phyloP scores from a whole-genome alignment of 768 basidiomycete species.

The Leccinum variicolor region DNA sequence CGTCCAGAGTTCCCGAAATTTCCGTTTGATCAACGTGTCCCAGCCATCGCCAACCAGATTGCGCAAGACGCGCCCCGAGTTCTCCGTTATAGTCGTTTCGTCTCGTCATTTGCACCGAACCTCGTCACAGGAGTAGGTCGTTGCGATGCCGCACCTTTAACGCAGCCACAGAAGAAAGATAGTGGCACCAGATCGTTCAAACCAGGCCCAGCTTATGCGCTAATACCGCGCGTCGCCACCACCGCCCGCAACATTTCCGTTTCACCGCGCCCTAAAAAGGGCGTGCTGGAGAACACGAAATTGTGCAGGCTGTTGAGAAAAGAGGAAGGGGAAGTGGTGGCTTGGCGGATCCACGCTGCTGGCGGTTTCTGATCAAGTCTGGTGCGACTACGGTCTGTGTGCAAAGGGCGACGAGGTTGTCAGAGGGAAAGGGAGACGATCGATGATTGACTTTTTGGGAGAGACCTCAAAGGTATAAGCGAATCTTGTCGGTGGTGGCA shows the following conservation, averaged over 20 bases:
- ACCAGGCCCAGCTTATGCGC: background rate
- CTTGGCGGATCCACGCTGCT: background rate
- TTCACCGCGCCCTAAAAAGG: constrained; percentile 14
- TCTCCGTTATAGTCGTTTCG: background rate
- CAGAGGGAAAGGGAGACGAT: background rate
- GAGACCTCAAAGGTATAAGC: background rate
- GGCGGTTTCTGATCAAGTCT: background rate
- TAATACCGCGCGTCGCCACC: background rate
- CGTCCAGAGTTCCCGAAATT: constrained; percentile 1
- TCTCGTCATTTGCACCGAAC: constrained; percentile 1
- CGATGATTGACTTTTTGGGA: background rate
- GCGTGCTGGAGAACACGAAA: constrained; percentile 14
- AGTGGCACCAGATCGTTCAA: background rate
- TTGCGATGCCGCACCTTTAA: no score
- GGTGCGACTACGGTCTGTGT: background rate
- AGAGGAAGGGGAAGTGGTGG: background rate
- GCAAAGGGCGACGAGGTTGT: constrained; percentile 1
- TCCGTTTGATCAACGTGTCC: background rate
- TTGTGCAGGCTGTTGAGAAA: constrained; percentile 2
- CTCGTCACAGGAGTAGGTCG: background rate
- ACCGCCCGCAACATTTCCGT: constrained; percentile 5
- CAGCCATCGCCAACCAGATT: background rate
- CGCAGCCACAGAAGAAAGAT: background rate
- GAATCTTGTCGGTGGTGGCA: background rate
- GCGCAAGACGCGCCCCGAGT: background rate